Percentiles rank a stretch among this genome's conserved stretches.
These are phyloP conservation scores for Trichoderma sp. DNA, from an alignment of 2,329 filamentous ascomycete species.

Conservation along the genomic window DNA sequence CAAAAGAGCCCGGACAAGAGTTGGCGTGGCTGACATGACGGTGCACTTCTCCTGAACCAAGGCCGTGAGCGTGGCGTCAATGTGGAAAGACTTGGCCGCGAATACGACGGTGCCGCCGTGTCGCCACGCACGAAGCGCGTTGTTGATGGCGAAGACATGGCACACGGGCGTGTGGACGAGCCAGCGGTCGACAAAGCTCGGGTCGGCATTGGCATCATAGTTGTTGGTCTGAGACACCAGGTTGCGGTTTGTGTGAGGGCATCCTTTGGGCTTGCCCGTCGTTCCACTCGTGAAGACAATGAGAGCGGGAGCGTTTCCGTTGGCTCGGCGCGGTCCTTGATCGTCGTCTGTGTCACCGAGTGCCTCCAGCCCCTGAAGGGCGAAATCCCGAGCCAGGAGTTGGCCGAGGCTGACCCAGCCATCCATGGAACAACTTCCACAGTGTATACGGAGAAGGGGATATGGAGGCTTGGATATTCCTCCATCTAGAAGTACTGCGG, in stretches of 20 bases:
- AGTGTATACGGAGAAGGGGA: constrained; percentile 25
- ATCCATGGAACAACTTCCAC: constrained; percentile 22
- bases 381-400: constrained; percentile 10
- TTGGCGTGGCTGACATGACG: constrained; percentile 42
- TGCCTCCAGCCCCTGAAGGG: neutral
- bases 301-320: constrained; percentile 31
- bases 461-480: neutral
- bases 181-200: constrained; percentile 33
- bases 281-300: constrained; percentile 51
- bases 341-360: constrained; percentile 8
- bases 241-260: constrained; percentile 41
- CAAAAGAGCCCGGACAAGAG: constrained; percentile 35
- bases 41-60: constrained; percentile 36
- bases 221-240: constrained; percentile 38
- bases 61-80: constrained; percentile 33
- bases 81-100: constrained; percentile 35
- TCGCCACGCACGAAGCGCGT: constrained; percentile 38
- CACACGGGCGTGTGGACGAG: constrained; percentile 39
- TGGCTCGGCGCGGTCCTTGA: constrained; percentile 11
- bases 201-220: constrained; percentile 37
- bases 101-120: constrained; percentile 37
- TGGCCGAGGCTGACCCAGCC: constrained; percentile 27
- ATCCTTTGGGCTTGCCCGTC: constrained; percentile 48
- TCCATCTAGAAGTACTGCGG: constrained; percentile 23
- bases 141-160: constrained; percentile 42